Conservation (phyloP, 2,329 filamentous ascomycete genomes). For the Neopestalotiopsis clavispora region DNA sequence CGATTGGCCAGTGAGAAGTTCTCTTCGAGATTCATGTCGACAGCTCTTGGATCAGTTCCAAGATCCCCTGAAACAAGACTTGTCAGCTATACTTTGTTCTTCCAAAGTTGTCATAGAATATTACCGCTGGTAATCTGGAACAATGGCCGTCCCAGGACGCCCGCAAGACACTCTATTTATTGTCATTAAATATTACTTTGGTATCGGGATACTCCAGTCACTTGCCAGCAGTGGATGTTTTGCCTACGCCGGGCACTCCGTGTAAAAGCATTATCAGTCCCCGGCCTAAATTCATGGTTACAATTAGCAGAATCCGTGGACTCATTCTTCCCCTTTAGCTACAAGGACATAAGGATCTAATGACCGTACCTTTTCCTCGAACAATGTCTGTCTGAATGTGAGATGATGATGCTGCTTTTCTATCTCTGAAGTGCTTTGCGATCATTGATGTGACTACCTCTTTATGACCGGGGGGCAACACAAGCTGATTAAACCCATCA, state of each 20-base stretch:
- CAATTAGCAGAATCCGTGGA: no score
- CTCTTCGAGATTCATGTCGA: conserved; percentile 23
- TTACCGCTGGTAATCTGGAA: conserved; percentile 1
- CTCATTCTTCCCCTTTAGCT: no score
- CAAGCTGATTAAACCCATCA: background rate
- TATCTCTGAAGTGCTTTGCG: background rate
- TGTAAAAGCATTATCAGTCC: no score
- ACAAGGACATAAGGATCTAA: no score
- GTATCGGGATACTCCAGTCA: no score
- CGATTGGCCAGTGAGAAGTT: conserved; percentile 25
- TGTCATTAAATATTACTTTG: no score
- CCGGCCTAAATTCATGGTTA: no score
- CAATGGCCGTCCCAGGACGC: no score
- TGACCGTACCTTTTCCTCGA: background rate
- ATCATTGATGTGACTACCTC: background rate
- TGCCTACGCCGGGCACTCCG: background rate
- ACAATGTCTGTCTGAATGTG: background rate
- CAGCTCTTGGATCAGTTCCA: background rate
- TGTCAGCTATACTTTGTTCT: no score
- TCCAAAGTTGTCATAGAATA: no score
- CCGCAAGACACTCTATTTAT: no score
- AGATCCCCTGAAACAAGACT: no score
- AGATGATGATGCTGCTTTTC: background rate
- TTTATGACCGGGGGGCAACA: background rate
- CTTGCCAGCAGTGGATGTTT: background rate